Evolutionary conservation across 2,329 filamentous ascomycete genomes (phyloP).

Genomic region (Clonostachys rhizophaga): DNA sequence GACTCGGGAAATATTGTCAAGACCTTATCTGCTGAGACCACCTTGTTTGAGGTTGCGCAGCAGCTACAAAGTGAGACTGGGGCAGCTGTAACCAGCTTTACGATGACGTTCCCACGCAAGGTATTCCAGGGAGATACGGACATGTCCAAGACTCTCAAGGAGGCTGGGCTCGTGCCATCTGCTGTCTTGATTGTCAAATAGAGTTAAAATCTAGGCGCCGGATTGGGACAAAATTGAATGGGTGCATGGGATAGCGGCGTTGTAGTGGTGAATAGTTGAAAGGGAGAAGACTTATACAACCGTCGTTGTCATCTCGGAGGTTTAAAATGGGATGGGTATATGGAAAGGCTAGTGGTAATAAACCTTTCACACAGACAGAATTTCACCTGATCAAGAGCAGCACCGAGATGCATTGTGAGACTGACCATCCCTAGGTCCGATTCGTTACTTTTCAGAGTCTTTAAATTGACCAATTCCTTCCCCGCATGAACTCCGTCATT

Average conservation of each 20-base stretch:
- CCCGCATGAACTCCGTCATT: constrained; percentile 32
- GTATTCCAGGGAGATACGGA: constrained; percentile 65
- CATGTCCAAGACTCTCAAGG: constrained; percentile 87
- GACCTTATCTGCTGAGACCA: constrained; percentile 83
- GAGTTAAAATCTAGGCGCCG: background rate
- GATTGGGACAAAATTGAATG: too few relatives aligned
- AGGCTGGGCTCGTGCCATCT: constrained; percentile 84
- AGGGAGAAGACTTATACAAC: too few relatives aligned
- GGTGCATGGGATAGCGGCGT: too few relatives aligned
- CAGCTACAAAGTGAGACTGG: constrained; percentile 69
- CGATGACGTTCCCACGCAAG: constrained; percentile 84
- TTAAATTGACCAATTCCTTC: constrained; percentile 26
- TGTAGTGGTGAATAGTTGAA: too few relatives aligned
- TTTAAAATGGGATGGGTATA: too few relatives aligned
- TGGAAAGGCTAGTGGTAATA: too few relatives aligned
- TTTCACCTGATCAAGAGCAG: too few relatives aligned
- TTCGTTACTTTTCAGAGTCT: constrained; percentile 24
- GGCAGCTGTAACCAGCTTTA: constrained; percentile 68
- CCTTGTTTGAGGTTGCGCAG: constrained; percentile 86
- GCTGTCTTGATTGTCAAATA: constrained; percentile 78
- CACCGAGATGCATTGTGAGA: too few relatives aligned
- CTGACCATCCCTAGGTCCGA: background rate
- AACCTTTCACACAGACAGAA: too few relatives aligned
- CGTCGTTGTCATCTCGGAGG: too few relatives aligned
- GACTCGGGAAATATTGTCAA: constrained; percentile 72